Percentiles rank a stretch among this genome's conserved stretches.
Conservation (phyloP, 768 basidiomycete species). For the Leccinum ochraceum region DNA sequence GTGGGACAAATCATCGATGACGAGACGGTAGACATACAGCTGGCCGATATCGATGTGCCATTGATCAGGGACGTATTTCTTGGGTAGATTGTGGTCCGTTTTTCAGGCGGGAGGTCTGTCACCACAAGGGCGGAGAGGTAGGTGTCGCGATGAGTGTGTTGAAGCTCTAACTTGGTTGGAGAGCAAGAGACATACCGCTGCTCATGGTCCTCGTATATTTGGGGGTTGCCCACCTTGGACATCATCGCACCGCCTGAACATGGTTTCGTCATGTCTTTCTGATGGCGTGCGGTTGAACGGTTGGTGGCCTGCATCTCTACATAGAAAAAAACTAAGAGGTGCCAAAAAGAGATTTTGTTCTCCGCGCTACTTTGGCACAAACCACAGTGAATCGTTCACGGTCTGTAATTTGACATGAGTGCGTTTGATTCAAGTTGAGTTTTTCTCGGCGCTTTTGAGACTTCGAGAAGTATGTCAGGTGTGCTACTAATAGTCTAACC, state of each 20-base stretch:
- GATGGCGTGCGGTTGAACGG: neutral
- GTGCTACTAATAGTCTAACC: neutral
- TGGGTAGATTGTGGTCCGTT: conserved; percentile 23
- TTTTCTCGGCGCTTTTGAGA: neutral
- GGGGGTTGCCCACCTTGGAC: conserved; percentile 50
- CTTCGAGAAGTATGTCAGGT: neutral
- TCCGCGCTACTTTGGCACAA: conserved; percentile 39
- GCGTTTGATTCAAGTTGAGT: conserved; percentile 22
- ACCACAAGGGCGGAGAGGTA: neutral
- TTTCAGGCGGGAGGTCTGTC: conserved; percentile 23
- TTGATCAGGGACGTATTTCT: conserved; percentile 34
- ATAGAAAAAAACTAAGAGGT: conserved; percentile 26
- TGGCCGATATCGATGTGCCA: conserved; percentile 39
- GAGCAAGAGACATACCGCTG: conserved; percentile 40
- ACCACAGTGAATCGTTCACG: conserved; percentile 21
- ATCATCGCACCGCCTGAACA: conserved; percentile 43
- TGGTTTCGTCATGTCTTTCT: conserved; percentile 20
- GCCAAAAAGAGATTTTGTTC: conserved; percentile 22
- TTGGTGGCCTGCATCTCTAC: conserved; percentile 24
- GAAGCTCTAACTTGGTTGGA: neutral
- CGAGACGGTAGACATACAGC: conserved; percentile 10
- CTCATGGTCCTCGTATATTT: conserved; percentile 48
- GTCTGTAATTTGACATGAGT: conserved; percentile 37
- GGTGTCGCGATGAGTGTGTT: neutral
- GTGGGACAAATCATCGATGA: neutral